Evolutionary conservation across 768 basidiomycete genomes (phyloP).

Genomic region (Lactarius deliciosus): DNA sequence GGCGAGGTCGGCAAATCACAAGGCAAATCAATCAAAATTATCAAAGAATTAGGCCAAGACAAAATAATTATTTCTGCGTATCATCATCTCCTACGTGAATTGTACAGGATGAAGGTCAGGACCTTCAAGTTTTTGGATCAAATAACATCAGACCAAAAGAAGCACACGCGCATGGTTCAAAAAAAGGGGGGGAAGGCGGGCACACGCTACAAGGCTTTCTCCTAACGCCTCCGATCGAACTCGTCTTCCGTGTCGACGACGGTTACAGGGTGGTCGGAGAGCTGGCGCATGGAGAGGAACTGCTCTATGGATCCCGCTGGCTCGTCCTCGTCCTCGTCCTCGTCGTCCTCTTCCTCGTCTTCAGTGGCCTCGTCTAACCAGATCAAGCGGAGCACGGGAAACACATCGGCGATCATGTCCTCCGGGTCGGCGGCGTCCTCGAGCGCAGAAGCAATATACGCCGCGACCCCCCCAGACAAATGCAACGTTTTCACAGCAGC

Average conservation of each 20-base stretch:
- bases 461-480: neutral
- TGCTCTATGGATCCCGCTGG: neutral
- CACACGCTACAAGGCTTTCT: too few species aligned
- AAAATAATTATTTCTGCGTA: too few species aligned
- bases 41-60: too few species aligned
- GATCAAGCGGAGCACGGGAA: neutral
- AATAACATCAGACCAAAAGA: too few species aligned
- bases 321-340: neutral
- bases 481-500: neutral
- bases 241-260: neutral
- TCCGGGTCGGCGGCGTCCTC: neutral
- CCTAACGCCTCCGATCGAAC: too few species aligned
- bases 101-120: too few species aligned
- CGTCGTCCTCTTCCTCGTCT: neutral
- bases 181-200: too few species aligned
- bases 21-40: too few species aligned
- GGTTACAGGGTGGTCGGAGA: neutral
- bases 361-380: neutral
- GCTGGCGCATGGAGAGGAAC: neutral
- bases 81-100: too few species aligned
- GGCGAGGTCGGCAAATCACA: too few species aligned
- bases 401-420: neutral
- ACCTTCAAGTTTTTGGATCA: too few species aligned
- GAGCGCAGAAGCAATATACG: neutral
- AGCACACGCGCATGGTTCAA: too few species aligned